Percentiles rank a stretch among this genome's conserved stretches.
These are phyloP conservation scores for Theileria sp. DNA, from an alignment of 169 alveolate species.

Conservation along the genomic window DNA sequence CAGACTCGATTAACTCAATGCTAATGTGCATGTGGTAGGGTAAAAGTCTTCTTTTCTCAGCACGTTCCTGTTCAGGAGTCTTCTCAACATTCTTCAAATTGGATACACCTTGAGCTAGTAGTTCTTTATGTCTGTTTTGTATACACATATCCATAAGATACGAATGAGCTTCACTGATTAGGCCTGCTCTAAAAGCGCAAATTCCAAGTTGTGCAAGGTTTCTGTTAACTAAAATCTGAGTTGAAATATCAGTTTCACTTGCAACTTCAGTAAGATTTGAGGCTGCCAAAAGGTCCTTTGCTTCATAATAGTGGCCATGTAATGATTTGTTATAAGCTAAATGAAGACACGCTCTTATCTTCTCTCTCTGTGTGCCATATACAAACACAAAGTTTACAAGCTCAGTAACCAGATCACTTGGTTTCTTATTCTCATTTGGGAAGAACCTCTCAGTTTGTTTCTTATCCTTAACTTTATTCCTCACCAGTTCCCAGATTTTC, in stretches of 20 bases:
- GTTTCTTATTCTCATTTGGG: conserved; percentile 56
- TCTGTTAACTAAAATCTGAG: conserved; percentile 93
- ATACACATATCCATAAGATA: conserved; percentile 90
- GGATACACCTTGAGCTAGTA: conserved; percentile 92
- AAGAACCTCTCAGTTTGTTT: conserved; percentile 17
- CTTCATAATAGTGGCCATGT: conserved; percentile 86
- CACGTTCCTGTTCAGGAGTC: conserved; percentile 91
- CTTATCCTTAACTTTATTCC: conserved; percentile 43
- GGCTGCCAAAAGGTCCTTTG: conserved; percentile 82
- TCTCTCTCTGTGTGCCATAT: conserved; percentile 79
- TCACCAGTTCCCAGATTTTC: conserved; percentile 64
- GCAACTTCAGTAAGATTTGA: conserved; percentile 87
- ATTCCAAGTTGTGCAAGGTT: conserved; percentile 93
- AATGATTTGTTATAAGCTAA: conserved; percentile 84
- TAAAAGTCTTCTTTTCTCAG: conserved; percentile 91
- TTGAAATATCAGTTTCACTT: conserved; percentile 83
- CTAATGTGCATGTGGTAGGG: conserved; percentile 97
- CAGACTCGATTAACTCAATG: conserved; percentile 90
- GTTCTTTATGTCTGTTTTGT: conserved; percentile 90
- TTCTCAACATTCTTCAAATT: conserved; percentile 86
- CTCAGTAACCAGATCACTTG: conserved; percentile 65
- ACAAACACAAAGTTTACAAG: conserved; percentile 74
- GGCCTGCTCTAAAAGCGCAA: conserved; percentile 94
- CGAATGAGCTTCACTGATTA: conserved; percentile 87
- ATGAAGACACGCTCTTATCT: conserved; percentile 83